Percentiles rank a stretch among this genome's conserved stretches.
phyloP scores from a whole-genome alignment of 1,284 basidiomycete genomes.

The Tylopilus orsonianus region DNA sequence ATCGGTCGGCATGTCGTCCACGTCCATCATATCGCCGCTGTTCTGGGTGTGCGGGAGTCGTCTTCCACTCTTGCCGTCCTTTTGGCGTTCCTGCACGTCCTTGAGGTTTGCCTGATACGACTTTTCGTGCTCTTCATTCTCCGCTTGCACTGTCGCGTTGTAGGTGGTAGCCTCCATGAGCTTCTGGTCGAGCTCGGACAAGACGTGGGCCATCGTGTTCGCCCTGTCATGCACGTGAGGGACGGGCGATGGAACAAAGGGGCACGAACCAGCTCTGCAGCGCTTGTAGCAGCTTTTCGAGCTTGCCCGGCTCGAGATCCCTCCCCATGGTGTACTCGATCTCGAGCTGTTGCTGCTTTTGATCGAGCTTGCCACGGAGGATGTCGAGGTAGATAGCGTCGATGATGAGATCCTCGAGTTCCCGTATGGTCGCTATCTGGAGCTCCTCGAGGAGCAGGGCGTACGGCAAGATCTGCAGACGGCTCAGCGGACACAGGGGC shows the following conservation, averaged over 20 bases:
- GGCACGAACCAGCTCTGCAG: slow-evolving; percentile 69
- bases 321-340: slow-evolving; percentile 90
- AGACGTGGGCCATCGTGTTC: slow-evolving; percentile 62
- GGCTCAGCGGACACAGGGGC: slow-evolving; percentile 1
- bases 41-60: slow-evolving; percentile 24
- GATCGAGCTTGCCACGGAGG: slow-evolving; percentile 87
- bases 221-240: slow-evolving; percentile 49
- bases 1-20: slow-evolving; percentile 44
- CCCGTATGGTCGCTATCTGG: slow-evolving; percentile 73
- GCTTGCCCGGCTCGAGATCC: slow-evolving; percentile 72
- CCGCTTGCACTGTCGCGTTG: slow-evolving; percentile 26
- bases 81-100: slow-evolving; percentile 43
- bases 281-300: slow-evolving; percentile 59
- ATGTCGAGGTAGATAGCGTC: slow-evolving; percentile 91
- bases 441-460: slow-evolving; percentile 62
- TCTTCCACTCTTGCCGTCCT: slow-evolving; percentile 48
- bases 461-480: slow-evolving; percentile 71
- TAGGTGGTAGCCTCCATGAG: slow-evolving; percentile 37
- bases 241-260: neutral
- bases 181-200: slow-evolving; percentile 54
- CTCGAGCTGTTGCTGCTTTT: slow-evolving; percentile 82
- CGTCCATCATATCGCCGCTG: slow-evolving; percentile 46
- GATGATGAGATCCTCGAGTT: slow-evolving; percentile 94
- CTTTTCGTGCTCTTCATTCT: slow-evolving; percentile 39
- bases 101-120: slow-evolving; percentile 35